Evolutionary conservation across 805 yeast species (phyloP).

Genomic region (Wickerhamiella qilinensis): DNA sequence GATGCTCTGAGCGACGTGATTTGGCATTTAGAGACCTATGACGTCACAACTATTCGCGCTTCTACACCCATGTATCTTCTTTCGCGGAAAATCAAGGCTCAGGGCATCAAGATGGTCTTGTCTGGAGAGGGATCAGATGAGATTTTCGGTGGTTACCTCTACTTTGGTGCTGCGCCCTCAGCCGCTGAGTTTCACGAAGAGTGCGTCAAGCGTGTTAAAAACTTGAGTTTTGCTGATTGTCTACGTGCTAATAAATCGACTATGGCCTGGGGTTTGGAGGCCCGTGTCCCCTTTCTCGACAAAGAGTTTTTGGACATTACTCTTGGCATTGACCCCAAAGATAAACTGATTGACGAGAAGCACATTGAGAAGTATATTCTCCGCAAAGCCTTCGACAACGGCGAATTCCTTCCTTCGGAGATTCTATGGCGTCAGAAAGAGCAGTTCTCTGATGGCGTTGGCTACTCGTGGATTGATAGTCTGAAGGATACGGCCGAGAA

Average conservation of each 20-base stretch:
- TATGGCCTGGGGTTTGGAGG: constrained; percentile 99
- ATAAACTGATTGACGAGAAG: constrained; percentile 70
- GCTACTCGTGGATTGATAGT: constrained; percentile 98
- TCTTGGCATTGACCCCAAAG: constrained; percentile 89
- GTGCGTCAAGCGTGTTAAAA: constrained; percentile 89
- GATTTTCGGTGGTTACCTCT: constrained; percentile 95
- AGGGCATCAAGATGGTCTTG: constrained; percentile 98
- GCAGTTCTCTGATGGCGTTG: constrained; percentile 98
- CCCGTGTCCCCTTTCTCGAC: constrained; percentile 98
- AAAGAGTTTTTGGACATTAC: constrained; percentile 77
- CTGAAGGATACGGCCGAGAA: constrained; percentile 89
- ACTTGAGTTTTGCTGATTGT: constrained; percentile 94
- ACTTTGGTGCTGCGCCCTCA: constrained; percentile 92
- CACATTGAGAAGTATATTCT: constrained; percentile 83
- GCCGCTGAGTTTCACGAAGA: constrained; percentile 89
- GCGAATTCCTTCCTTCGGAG: constrained; percentile 87
- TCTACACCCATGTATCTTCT: constrained; percentile 97
- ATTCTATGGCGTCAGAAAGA: constrained; percentile 99
- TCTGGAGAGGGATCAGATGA: constrained; percentile 99
- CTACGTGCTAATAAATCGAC: constrained; percentile 98
- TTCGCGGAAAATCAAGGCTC: constrained; percentile 95
- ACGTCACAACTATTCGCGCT: constrained; percentile 97
- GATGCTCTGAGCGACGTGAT: constrained; percentile 92
- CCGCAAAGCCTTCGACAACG: constrained; percentile 94
- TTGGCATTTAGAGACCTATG: constrained; percentile 90